Evolutionary conservation across 2,329 filamentous ascomycete species (phyloP), one percentile per base, ranked within the genome.

Genomic region (Zalaria obscura): DNA sequence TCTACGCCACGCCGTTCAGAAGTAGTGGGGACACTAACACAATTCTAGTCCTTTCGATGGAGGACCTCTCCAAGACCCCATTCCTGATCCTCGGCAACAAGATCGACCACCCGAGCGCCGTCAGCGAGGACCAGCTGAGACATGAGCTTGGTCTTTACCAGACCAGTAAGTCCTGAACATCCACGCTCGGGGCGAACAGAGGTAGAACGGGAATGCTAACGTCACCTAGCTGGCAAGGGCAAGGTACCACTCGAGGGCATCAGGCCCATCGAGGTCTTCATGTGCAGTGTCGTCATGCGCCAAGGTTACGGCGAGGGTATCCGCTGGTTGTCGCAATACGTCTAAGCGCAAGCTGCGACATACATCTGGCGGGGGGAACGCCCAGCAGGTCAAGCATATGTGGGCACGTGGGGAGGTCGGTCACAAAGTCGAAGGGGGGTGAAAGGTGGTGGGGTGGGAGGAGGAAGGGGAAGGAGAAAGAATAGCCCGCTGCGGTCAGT

Each of bases 241-340:
- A 93, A 93, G 74, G 80, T 93, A 48, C 84, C 82, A 49, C 72
- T 91, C 52, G 88, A 94, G 70, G 86, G 86, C 29, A 93, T 94
- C 64, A 75, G 88, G 54, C 86, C 88, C 25, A 89, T 98, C 58
- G 91, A 98, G 74, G 77, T 96, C 48, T 96, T 96, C 67, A 93
- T 98, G 91, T 96, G 88, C 76, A 93, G 85, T 55, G 88, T 96
- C 52, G 89, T 96, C 48, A 94, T 95, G 86, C 78, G 89, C 65
- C 89, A 96, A 72, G 91, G 56, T 43, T 93, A 93, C 63, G 85
- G 85, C 41, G 87, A 93, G 55, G 87, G 75, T 55, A 89, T 93
- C 65, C 78, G 85, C 68, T 93, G 86, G 87, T 65, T 93, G 65
- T 58, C 18, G 18, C 18, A 18, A 18, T 18, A 18, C 18, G 18